Conservation (phyloP, 225 moss, liverwort and hornwort species). For the Pseudisothecium myosuroides region DNA sequence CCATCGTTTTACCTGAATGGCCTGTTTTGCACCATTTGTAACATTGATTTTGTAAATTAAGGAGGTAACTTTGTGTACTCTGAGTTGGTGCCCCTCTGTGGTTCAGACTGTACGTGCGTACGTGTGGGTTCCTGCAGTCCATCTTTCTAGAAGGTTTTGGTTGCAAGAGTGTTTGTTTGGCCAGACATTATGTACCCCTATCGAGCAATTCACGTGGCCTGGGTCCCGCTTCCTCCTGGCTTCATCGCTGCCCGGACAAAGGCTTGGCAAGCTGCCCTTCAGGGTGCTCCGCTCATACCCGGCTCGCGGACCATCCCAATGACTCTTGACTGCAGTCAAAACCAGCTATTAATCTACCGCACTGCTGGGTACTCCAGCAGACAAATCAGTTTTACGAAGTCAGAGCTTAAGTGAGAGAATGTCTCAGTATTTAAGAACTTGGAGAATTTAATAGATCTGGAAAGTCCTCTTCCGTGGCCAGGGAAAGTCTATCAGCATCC, state of each 20-base stretch:
- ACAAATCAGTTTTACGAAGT: not conserved
- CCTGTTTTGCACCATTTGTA: not conserved
- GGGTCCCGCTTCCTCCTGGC: not conserved
- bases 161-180: not conserved
- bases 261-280: not conserved
- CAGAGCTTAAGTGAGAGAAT: not conserved
- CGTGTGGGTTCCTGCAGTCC: not conserved
- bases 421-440: not conserved
- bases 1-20: not conserved
- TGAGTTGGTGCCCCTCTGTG: not conserved
- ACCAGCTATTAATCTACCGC: not conserved
- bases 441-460: not conserved
- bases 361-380: not conserved
- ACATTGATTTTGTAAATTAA: not conserved
- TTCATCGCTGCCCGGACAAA: not conserved
- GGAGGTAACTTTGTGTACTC: too few species aligned
- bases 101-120: not conserved
- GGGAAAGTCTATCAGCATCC: not conserved
- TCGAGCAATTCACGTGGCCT: not conserved
- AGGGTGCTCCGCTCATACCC: not conserved
- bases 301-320: not conserved
- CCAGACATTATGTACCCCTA: not conserved
- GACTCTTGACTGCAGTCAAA: not conserved
- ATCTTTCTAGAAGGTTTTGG: not conserved
- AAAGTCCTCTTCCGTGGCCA: not conserved